A percentile compares a stretch with the other conserved stretches of the same genome.
phyloP scores from a whole-genome alignment of 2,329 filamentous ascomycete species.

The Alternaria viburni region DNA sequence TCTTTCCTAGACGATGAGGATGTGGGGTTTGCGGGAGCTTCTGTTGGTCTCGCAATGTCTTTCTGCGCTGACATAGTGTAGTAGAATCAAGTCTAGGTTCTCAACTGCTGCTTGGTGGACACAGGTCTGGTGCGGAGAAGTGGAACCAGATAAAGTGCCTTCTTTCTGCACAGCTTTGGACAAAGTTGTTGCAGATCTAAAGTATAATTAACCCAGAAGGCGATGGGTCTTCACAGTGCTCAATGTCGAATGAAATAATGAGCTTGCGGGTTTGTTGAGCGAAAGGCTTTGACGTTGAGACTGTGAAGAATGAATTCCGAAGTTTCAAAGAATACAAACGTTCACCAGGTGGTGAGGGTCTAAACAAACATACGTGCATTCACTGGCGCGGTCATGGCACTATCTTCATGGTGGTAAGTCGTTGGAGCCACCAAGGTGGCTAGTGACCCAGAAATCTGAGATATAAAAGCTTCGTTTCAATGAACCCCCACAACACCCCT shows the following conservation, averaged over 20 bases:
- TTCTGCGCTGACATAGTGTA: background rate
- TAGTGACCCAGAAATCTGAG: background rate
- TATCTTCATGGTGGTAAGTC: background rate
- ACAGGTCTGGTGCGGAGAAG: background rate
- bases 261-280: background rate
- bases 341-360: no score
- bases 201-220: background rate
- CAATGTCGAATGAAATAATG: background rate
- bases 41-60: background rate
- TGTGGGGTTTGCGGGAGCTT: background rate
- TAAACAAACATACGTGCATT: background rate
- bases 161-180: background rate
- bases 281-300: background rate
- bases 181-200: accelerated
- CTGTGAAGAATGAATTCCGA: background rate
- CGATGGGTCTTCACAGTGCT: background rate
- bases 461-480: background rate
- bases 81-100: background rate
- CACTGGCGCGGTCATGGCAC: background rate
- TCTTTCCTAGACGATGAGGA: background rate
- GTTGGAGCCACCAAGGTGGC: no score
- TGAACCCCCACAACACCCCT: background rate
- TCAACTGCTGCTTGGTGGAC: background rate
- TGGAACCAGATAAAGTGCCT: background rate
- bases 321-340: background rate